Evolutionary conservation across 2,329 filamentous ascomycete species (phyloP), one percentile per base, ranked within the genome.

Genomic region (Fusarium tjaetaba): DNA sequence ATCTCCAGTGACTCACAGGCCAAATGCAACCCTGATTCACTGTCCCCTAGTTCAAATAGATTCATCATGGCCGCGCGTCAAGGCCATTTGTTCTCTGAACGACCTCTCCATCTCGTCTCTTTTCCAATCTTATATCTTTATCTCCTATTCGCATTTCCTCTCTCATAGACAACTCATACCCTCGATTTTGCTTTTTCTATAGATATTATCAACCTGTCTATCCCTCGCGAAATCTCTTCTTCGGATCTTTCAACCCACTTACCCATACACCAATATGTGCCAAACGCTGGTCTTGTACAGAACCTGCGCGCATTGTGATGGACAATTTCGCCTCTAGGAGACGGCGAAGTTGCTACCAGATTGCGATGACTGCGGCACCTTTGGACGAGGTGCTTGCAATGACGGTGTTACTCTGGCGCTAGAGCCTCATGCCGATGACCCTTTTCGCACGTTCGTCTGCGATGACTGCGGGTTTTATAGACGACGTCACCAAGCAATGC

Each of bases 271-370:
- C 55, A 53, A 36, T 15, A 75, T 75, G 72, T 75, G 72, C 30
- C 72, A 73, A 39, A 75, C 69, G 1, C 65, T 73, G 8, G 66
- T 75, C 6, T n/a, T 65, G 16, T 75, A 73, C 43, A 49, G 51
- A n/a, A 73, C 72, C 7, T 75, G 72, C 26, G 72, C 70, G 9
- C 70, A 75, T 43, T 75, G 72, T n/a, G 70, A 75, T 34, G 57
- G 70, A 2, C 30, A 58, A 45, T 63, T 62, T 45, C 46, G 66
- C 49, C 66, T 75, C 18, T 75, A 68, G 72, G 72, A 73, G 39
- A 75, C 70, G 24, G 62, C 70, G 18, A 68, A 18, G 46, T 73
- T 68, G 39, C 72, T 75, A 41, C 70, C 72, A 45, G 70, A 73
- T 43, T 75, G 72, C 57, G 72, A 75, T 2, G 72, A 53, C 52